Evolutionary conservation across 169 alveolate genomes (phyloP).

Genomic region (Cryptosporidium muris): DNA sequence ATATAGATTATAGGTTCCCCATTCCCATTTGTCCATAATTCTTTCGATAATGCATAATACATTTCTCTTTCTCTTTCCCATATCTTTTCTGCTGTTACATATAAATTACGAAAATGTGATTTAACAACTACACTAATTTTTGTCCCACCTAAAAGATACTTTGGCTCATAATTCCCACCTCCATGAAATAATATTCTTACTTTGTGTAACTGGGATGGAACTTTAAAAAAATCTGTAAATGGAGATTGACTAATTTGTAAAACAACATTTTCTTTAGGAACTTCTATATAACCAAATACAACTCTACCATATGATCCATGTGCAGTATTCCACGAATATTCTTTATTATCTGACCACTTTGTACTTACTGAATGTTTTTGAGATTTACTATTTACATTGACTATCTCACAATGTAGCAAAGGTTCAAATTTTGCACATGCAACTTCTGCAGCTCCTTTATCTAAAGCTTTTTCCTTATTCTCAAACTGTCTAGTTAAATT

Average conservation of each 20-base stretch:
- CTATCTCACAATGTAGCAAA: slow-evolving; percentile 57
- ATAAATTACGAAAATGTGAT: slow-evolving; percentile 47
- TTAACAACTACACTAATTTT: slow-evolving; percentile 55
- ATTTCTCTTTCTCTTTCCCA: slow-evolving; percentile 69
- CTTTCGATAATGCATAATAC: slow-evolving; percentile 37
- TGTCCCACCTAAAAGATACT: slow-evolving; percentile 45
- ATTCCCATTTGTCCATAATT: slow-evolving; percentile 65
- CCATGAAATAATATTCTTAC: slow-evolving; percentile 58
- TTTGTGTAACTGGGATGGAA: slow-evolving; percentile 26
- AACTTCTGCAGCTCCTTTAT: slow-evolving; percentile 59
- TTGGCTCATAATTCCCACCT: slow-evolving; percentile 57
- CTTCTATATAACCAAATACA: slow-evolving; percentile 65
- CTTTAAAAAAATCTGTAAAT: slow-evolving; percentile 40
- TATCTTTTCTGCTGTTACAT: slow-evolving; percentile 28
- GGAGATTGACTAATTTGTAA: neutral
- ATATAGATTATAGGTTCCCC: slow-evolving; percentile 56
- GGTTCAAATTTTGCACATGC: slow-evolving; percentile 60
- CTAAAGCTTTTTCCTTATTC: slow-evolving; percentile 24
- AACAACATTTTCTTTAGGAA: slow-evolving; percentile 15
- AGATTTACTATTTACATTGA: neutral
- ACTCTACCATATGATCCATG: slow-evolving; percentile 70
- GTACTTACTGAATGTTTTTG: slow-evolving; percentile 13
- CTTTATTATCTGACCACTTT: neutral
- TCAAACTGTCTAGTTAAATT: slow-evolving; percentile 31
- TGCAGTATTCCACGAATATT: slow-evolving; percentile 61